A percentile compares a stretch with the other conserved stretches of the same genome.
Evolutionary conservation across 352 stramenopile species (phyloP).

Genomic region (Pythium oligandrum): DNA sequence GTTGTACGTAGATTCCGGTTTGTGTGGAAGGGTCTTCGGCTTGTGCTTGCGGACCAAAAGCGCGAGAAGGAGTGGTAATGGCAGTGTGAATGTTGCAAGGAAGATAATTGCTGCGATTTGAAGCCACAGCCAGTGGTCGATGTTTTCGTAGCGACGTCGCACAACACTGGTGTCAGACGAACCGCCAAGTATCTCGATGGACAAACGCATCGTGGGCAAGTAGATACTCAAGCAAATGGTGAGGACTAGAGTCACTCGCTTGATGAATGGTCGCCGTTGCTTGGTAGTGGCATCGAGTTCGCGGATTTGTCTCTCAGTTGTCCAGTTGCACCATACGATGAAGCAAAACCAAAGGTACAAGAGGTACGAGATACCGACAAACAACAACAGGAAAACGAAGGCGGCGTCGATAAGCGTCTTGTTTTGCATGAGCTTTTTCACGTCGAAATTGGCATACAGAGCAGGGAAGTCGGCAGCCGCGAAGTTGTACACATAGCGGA

Average conservation of each 20-base stretch:
- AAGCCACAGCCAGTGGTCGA: constrained; percentile 20
- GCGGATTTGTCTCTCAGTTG: constrained; percentile 11
- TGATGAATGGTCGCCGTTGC: constrained; percentile 15
- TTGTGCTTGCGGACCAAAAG: constrained; percentile 30
- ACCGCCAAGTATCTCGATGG: constrained; percentile 27
- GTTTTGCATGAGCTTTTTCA: not conserved
- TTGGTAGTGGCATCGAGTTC: constrained; percentile 36
- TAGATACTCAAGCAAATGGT: constrained; percentile 41
- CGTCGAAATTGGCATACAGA: constrained; percentile 9
- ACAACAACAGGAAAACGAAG: constrained; percentile 20
- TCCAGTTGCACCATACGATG: not conserved
- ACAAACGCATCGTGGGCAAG: constrained; percentile 33
- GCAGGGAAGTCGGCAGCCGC: constrained; percentile 23
- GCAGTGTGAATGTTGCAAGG: constrained; percentile 30
- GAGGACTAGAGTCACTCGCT: constrained; percentile 33
- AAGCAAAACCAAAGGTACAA: constrained; percentile 36
- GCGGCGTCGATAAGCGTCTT: constrained; percentile 18
- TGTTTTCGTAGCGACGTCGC: constrained; percentile 1
- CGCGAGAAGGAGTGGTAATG: constrained; percentile 28
- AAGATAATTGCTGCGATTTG: constrained; percentile 21
- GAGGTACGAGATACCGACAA: constrained; percentile 24
- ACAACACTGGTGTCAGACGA: not conserved
- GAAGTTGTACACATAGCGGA: constrained; percentile 25
- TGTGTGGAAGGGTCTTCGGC: constrained; percentile 32
- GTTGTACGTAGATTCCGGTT: constrained; percentile 35